Conservation (phyloP, 306 rosid species). For the Pterocarpus macrocarpus region DNA sequence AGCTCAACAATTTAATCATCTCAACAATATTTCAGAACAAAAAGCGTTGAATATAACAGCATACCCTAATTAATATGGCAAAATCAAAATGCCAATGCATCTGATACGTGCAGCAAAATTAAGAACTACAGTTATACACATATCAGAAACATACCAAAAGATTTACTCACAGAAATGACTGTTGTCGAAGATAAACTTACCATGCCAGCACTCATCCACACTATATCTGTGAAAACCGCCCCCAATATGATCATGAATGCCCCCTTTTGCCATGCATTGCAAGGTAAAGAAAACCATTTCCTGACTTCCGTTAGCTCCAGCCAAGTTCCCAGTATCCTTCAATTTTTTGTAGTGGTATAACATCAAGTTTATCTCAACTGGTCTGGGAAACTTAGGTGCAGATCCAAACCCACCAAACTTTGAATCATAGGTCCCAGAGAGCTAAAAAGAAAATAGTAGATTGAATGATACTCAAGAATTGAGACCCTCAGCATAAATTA, state of each 20-base stretch:
- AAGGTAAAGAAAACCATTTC: slow-evolving; percentile 73
- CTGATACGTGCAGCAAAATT: slow-evolving; percentile 3
- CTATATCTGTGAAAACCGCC: slow-evolving; percentile 99
- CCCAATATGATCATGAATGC: slow-evolving; percentile 91
- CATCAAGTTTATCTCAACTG: slow-evolving; percentile 92
- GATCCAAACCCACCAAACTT: slow-evolving; percentile 93
- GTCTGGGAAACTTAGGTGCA: slow-evolving; percentile 97
- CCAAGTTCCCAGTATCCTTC: slow-evolving; percentile 68
- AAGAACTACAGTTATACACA: slow-evolving; percentile 36
- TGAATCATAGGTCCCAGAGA: slow-evolving; percentile 79
- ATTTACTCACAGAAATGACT: slow-evolving; percentile 31
- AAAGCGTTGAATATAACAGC: slow-evolving; percentile 32
- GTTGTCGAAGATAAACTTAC: slow-evolving; percentile 58
- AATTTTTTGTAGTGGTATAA: slow-evolving; percentile 77
- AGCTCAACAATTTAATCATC: slow-evolving; percentile 43
- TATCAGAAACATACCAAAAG: slow-evolving; percentile 16
- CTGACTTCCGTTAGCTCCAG: slow-evolving; percentile 59
- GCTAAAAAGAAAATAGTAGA: slow-evolving; percentile 60
- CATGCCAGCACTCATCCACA: slow-evolving; percentile 99
- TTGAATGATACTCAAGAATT: slow-evolving; percentile 23
- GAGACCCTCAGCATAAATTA: slow-evolving; percentile 33
- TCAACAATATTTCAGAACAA: slow-evolving; percentile 37
- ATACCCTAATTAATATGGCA: slow-evolving; percentile 18
- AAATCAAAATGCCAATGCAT: slow-evolving; percentile 28
- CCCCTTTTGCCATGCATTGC: slow-evolving; percentile 96